Conservation (phyloP, 2,329 filamentous ascomycete genomes). For the Macrophomina phaseolina region DNA sequence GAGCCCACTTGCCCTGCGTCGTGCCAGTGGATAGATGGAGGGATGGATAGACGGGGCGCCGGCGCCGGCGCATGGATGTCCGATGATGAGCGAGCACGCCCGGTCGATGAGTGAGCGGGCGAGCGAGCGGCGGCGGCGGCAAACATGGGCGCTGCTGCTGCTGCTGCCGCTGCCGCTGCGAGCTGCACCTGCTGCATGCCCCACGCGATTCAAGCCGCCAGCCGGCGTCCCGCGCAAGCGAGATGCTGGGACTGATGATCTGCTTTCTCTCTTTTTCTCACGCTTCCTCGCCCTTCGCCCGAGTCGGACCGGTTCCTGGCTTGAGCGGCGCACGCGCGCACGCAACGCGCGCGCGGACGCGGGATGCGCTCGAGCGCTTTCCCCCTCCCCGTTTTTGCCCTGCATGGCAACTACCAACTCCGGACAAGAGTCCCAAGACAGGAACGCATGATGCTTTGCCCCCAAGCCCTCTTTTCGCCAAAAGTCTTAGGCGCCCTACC, state of each 20-base stretch:
- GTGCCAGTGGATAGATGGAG: neutral
- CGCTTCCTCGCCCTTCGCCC: neutral
- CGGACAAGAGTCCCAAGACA: too few relatives aligned
- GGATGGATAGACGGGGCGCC: neutral
- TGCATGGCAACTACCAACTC: neutral
- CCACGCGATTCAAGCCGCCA: neutral
- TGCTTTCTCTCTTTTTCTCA: neutral
- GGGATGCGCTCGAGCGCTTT: too few relatives aligned
- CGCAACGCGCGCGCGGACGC: neutral
- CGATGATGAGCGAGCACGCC: too few relatives aligned
- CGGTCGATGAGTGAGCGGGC: too few relatives aligned
- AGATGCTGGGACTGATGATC: neutral
- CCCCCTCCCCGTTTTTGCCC: neutral
- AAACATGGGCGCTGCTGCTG: too few relatives aligned
- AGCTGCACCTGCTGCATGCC: too few relatives aligned
- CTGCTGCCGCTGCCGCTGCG: too few relatives aligned
- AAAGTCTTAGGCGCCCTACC: neutral
- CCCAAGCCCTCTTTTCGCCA: neutral
- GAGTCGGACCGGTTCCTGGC: neutral
- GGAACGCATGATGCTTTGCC: too few relatives aligned
- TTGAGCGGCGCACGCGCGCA: too few relatives aligned
- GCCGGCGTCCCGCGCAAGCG: neutral
- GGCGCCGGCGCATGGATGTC: too few relatives aligned
- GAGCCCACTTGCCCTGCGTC: too few relatives aligned
- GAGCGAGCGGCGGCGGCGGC: too few relatives aligned